Evolutionary conservation across 768 basidiomycete species (phyloP), one percentile per base, ranked within the genome.

Genomic region (Sistotremastrum suecicum): DNA sequence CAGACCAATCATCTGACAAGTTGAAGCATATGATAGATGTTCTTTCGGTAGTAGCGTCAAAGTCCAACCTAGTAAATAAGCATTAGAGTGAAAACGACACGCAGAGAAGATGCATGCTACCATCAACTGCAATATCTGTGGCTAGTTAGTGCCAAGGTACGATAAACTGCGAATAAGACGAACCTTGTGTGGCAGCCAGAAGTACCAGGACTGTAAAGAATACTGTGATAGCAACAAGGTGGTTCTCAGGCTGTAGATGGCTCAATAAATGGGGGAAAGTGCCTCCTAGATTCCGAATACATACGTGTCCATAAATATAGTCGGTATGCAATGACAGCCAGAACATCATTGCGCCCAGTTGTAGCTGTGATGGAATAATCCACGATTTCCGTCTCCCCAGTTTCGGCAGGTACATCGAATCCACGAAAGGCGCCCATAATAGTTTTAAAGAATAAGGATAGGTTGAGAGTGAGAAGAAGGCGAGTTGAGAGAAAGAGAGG

Each of bases 361-460:
- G 77, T 33, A 80, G 60, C 60, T 99, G 95, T 73, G 98, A 95
- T 39, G 95, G 95, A 51, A 98, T 83, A 53, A 99, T 98, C 95
- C 95, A 99, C 50, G 88, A 91, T 63, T 97, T 99, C 52, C 95
- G 73, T 42, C 95, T 80, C n/a, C 95, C 95, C 50, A 92, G 53
- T 37, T 76, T 80, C 34, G 76, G 65, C 55, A 83, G 68, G 62
- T 83, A 99, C 51, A 83, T 68, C 2, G 94, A 86, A 58, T 99
- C 95, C 45, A 99, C 89, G 50, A 99, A 83, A 43, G 95, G 95
- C 5, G 90, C 92, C 92, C 94, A 98, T 52, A 98, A 62, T 50
- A 99, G 63, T 66, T 99, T 99, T 56, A 99, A 76, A 20, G 90
- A 95, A 67, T 98, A 99, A 4, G 90, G 90, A 63, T 92, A 94